Percentiles rank a stretch among this genome's conserved stretches.
Conservation (phyloP, 73 alveolate genomes). For the Blepharisma stoltei region DNA sequence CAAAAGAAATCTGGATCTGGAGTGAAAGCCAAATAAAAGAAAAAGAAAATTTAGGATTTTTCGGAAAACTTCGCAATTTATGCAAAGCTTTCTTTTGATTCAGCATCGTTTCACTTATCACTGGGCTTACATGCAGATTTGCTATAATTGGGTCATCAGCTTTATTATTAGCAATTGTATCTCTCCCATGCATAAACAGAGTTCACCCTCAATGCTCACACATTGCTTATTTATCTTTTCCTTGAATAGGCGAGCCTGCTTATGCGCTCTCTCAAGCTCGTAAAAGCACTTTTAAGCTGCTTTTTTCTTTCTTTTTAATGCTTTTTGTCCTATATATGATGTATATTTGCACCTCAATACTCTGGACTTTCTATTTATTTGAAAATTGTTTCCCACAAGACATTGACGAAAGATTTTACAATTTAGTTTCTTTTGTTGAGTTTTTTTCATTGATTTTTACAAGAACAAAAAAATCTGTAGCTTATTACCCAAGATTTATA, state of each 20-base stretch:
- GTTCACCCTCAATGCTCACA: neutral
- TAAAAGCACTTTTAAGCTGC: neutral
- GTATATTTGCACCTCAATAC: conserved; percentile 1
- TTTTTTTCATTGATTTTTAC: neutral
- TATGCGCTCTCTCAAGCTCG: neutral
- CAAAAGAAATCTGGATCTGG: conserved; percentile 24
- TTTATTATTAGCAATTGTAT: neutral
- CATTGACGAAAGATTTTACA: conserved; percentile 11
- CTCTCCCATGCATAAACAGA: neutral
- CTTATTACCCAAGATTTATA: neutral
- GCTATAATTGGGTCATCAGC: conserved; percentile 20
- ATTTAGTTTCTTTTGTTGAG: neutral
- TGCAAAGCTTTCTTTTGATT: neutral
- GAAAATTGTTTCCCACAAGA: conserved; percentile 6
- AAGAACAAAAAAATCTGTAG: conserved; percentile 1
- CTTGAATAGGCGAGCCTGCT: conserved; percentile 24
- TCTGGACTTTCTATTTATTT: neutral
- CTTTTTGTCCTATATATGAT: neutral
- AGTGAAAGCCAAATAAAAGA: neutral
- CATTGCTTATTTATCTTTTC: conserved; percentile 1
- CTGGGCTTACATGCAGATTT: conserved; percentile 9
- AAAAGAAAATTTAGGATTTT: neutral
- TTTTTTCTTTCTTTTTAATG: neutral
- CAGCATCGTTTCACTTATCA: neutral
- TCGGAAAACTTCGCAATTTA: neutral